Evolutionary conservation across 108 stramenopile genomes (phyloP).

Genomic region (Cyclotella baltica): DNA sequence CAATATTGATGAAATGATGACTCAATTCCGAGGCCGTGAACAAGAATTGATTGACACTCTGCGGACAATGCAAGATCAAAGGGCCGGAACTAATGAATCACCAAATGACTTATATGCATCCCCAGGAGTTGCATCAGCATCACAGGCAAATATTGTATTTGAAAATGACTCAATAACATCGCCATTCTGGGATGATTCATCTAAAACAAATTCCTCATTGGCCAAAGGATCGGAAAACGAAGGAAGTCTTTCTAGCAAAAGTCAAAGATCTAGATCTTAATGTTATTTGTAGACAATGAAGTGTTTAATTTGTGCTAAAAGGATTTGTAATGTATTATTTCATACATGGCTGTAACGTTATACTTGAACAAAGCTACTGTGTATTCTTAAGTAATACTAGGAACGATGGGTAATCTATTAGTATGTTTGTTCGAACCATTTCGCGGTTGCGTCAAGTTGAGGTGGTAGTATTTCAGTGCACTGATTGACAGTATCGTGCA

Average conservation of each 20-base stretch:
- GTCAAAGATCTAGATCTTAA: no score
- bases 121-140: neutral
- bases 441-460: no score
- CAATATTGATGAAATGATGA: slow-evolving; percentile 72
- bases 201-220: slow-evolving; percentile 4
- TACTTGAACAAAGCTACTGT: neutral
- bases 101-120: slow-evolving; percentile 12
- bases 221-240: slow-evolving; percentile 2
- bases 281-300: no score
- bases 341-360: no score
- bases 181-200: slow-evolving; percentile 1
- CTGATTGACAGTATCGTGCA: no score
- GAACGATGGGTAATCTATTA: no score
- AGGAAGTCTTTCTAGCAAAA: neutral
- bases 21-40: slow-evolving; percentile 62
- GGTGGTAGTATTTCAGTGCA: no score
- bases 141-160: neutral
- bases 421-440: no score
- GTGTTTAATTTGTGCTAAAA: no score
- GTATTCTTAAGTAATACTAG: no score
- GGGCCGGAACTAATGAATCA: neutral
- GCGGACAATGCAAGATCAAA: slow-evolving; percentile 60
- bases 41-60: slow-evolving; percentile 61
- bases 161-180: slow-evolving; percentile 12
- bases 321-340: no score